Evolutionary conservation across 2,329 filamentous ascomycete genomes (phyloP).

Genomic region (Fusarium continuum): DNA sequence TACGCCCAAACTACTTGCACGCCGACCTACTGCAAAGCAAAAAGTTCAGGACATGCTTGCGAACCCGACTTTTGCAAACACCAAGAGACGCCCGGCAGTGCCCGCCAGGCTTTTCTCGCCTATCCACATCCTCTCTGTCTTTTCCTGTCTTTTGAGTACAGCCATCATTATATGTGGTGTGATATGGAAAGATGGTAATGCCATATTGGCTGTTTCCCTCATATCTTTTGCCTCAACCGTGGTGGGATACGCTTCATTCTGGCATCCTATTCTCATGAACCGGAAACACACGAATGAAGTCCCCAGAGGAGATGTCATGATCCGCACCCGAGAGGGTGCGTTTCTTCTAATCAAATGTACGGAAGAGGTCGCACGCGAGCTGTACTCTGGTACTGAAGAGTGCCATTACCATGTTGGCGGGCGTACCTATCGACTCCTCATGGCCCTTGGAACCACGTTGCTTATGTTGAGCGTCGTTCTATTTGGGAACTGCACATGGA

Average conservation of each 20-base stretch:
- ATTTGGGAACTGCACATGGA: constrained; percentile 69
- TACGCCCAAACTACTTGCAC: constrained; percentile 27
- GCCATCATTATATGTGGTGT: constrained; percentile 57
- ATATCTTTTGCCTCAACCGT: constrained; percentile 64
- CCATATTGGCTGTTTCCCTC: constrained; percentile 56
- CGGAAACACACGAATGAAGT: constrained; percentile 59
- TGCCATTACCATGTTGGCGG: constrained; percentile 63
- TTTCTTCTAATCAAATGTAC: constrained; percentile 66
- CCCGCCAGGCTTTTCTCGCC: constrained; percentile 61
- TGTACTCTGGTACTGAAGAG: constrained; percentile 69
- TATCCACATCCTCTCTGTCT: constrained; percentile 61
- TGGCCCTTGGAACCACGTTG: constrained; percentile 66
- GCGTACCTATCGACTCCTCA: constrained; percentile 60
- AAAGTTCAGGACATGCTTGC: constrained; percentile 55
- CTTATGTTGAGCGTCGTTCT: constrained; percentile 70
- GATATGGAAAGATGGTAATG: constrained; percentile 50
- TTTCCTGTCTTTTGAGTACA: constrained; percentile 60
- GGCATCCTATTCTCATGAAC: constrained; percentile 64
- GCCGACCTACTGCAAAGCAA: constrained; percentile 51
- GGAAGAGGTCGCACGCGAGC: constrained; percentile 69
- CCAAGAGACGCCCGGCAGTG: constrained; percentile 55
- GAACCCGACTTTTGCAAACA: constrained; percentile 52
- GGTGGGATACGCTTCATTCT: constrained; percentile 66
- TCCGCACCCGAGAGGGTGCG: constrained; percentile 67
- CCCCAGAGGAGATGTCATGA: constrained; percentile 67